A percentile compares a stretch with the other conserved stretches of the same genome.
Evolutionary conservation across 1,284 basidiomycete species (phyloP).

Genomic region (Mycena sp.): DNA sequence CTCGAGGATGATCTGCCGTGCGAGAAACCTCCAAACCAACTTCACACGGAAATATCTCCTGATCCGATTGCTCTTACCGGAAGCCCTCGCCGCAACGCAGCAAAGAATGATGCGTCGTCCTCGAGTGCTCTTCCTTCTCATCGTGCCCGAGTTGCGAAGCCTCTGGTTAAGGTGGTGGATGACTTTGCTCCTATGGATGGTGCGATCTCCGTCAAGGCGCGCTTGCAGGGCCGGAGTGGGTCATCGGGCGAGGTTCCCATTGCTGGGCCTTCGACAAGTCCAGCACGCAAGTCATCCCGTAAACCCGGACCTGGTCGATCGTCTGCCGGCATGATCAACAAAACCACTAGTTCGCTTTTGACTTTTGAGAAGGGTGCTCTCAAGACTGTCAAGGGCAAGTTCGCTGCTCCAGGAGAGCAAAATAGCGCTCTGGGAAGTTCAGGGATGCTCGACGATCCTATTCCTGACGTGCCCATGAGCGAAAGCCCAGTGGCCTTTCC

Average conservation of each 20-base stretch:
- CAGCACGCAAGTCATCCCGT: slow-evolving; percentile 30
- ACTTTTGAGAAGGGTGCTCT: slow-evolving; percentile 57
- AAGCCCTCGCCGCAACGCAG: too few relatives aligned
- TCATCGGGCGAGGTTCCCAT: slow-evolving; percentile 21
- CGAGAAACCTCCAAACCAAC: background rate
- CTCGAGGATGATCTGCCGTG: background rate
- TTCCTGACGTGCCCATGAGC: background rate
- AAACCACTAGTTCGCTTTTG: slow-evolving; percentile 55
- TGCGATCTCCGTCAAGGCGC: slow-evolving; percentile 57
- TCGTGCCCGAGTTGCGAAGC: slow-evolving; percentile 57
- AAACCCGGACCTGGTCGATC: slow-evolving; percentile 60
- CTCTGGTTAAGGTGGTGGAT: slow-evolving; percentile 61
- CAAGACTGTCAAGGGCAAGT: slow-evolving; percentile 56
- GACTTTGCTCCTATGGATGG: slow-evolving; percentile 45
- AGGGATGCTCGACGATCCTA: background rate
- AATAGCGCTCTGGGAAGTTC: slow-evolving; percentile 4
- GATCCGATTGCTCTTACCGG: background rate
- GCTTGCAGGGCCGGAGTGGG: slow-evolving; percentile 42
- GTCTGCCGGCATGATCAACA: slow-evolving; percentile 47
- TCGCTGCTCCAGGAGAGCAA: slow-evolving; percentile 21
- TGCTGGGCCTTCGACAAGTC: slow-evolving; percentile 21
- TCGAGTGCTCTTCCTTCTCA: slow-evolving; percentile 52
- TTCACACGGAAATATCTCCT: background rate
- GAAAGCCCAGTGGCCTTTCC: slow-evolving; percentile 28
- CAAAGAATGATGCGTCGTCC: background rate